Evolutionary conservation across 805 yeast genomes (phyloP), one percentile per base, ranked within the genome.

Genomic region (Lachancea nothofagi): DNA sequence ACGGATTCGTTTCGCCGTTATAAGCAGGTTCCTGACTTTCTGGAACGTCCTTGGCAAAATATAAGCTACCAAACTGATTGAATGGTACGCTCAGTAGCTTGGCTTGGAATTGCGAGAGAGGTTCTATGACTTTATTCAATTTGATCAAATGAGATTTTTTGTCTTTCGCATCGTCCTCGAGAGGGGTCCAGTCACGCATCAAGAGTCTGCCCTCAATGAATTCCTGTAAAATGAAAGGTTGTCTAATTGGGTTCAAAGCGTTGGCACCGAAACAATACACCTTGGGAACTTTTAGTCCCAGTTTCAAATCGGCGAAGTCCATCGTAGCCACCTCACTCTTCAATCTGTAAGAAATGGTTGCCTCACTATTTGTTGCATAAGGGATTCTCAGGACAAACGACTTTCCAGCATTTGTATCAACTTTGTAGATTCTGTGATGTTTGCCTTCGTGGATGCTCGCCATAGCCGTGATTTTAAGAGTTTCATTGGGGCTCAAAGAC

Each of bases 301-400:
- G 64, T 56, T 86, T 85, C 47, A 74, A 62, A 25, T 69, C 61
- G 40, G 81, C 70, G 61, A 84, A 93, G 62, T 90, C 97, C 70
- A 85, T 69, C 1, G 97, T 90, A 15, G 98, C 98, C 39, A 80
- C 96, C 62, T 90, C 98, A 58, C 88, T 78, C 59, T 83, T 79
- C 54, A 90, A 70, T 50, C 85, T 80, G 45, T 81, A 71, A 33
- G 77, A 71, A 41, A 78, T 78, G 23, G 80, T 72, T 38, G 70
- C 70, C 42, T 81, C 84, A 15, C 87, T 71, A 36, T 82, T 83
- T 43, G 80, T 65, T 38, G 77, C 74, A 59, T 93, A 93, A 17
- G 97, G 98, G 38, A 93, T 75, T 61, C 98, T 77, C 61, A 93
- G 70, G 21, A 85, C 75, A 48, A 82, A 78, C 7, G 74, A 66